phyloP scores from a whole-genome alignment of 2,329 filamentous ascomycete species.

The Neofusicoccum ribis region DNA sequence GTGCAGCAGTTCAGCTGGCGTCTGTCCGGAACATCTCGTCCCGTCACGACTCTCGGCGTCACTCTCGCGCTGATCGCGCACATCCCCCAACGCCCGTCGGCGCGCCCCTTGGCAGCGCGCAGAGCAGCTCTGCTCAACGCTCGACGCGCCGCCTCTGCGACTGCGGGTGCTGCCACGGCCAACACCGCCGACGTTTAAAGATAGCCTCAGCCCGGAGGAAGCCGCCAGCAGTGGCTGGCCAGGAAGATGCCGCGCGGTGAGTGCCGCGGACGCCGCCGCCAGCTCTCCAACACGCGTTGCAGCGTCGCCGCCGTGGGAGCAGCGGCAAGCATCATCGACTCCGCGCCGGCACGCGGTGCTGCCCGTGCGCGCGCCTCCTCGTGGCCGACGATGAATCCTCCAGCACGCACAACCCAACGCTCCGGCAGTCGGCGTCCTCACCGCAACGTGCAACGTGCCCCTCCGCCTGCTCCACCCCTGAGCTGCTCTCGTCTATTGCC shows the following conservation, averaged over 20 bases:
- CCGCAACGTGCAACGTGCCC: background rate
- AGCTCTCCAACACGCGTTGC: background rate
- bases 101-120: background rate
- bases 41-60: conserved; percentile 2
- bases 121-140: too few relatives aligned
- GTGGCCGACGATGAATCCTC: background rate
- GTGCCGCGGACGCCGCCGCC: conserved; percentile 10
- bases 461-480: background rate
- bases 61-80: background rate
- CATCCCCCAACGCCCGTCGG: background rate
- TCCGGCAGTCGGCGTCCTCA: background rate
- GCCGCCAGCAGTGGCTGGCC: background rate
- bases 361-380: conserved; percentile 11
- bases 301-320: background rate
- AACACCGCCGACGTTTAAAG: background rate
- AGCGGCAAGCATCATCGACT: background rate
- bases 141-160: too few relatives aligned
- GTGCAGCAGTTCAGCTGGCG: background rate
- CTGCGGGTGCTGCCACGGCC: background rate
- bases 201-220: background rate
- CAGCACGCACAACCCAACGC: background rate
- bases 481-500: background rate
- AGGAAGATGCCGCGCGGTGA: conserved; percentile 7
- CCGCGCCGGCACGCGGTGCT: background rate
- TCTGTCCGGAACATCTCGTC: background rate